Percentiles rank a stretch among this genome's conserved stretches.
Conservation (phyloP, 805 yeast genomes). For the Teunomyces pallodes region DNA sequence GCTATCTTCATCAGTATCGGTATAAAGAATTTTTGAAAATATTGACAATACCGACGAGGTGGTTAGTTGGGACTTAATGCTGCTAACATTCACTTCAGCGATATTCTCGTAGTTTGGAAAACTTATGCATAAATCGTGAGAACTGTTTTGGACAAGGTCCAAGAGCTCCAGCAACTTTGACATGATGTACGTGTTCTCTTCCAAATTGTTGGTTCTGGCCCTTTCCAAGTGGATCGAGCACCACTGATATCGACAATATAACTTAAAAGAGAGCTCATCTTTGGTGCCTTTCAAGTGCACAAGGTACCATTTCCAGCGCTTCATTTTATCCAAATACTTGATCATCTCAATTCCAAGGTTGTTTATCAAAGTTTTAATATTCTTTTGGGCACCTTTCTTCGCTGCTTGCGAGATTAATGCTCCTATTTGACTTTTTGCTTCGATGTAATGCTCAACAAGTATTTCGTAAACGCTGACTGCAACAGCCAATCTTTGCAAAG, state of each 20-base stretch:
- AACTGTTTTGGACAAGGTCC: constrained; percentile 7
- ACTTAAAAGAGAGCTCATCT: neutral
- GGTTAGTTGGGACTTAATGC: constrained; percentile 61
- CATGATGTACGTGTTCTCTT: constrained; percentile 26
- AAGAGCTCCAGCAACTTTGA: constrained; percentile 18
- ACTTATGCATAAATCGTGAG: constrained; percentile 25
- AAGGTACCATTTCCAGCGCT: constrained; percentile 42
- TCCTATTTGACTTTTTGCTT: constrained; percentile 25
- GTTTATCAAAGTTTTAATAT: constrained; percentile 24
- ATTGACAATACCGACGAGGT: constrained; percentile 68
- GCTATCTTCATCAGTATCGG: constrained; percentile 25
- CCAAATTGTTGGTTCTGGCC: constrained; percentile 28
- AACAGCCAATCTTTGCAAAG: constrained; percentile 15
- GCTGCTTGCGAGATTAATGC: constrained; percentile 15
- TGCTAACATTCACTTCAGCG: constrained; percentile 49
- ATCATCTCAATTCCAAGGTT: constrained; percentile 38
- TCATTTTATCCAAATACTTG: constrained; percentile 41
- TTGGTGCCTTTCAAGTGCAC: neutral
- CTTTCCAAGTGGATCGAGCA: constrained; percentile 27
- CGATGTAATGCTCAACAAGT: constrained; percentile 42
- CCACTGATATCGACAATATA: constrained; percentile 31
- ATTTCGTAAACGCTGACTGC: constrained; percentile 46
- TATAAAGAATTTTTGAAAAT: constrained; percentile 52
- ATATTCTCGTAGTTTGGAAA: constrained; percentile 62
- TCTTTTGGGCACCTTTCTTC: constrained; percentile 18